Evolutionary conservation across 2,329 filamentous ascomycete species (phyloP).

Genomic region (Biscogniauxia marginata): DNA sequence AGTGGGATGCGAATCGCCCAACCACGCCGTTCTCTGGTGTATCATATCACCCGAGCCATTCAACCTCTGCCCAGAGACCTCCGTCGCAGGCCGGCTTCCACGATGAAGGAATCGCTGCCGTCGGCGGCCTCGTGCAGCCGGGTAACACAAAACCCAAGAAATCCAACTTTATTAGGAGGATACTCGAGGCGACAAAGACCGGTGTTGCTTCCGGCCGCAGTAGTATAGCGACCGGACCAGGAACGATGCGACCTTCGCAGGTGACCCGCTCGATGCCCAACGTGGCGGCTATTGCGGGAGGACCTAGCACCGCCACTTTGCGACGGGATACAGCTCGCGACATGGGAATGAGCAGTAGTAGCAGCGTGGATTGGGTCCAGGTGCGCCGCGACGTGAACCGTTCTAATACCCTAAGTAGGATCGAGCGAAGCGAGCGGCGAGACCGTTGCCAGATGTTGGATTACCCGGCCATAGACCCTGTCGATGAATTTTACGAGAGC

Average conservation of each 20-base stretch:
- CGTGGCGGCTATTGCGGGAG: constrained; percentile 47
- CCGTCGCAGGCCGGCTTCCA: constrained; percentile 66
- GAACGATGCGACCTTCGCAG: constrained; percentile 42
- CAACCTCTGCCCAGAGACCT: constrained; percentile 54
- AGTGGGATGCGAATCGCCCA: constrained; percentile 52
- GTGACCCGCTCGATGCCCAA: constrained; percentile 42
- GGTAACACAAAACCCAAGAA: constrained; percentile 63
- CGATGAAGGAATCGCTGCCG: constrained; percentile 63
- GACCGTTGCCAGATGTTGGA: constrained; percentile 96
- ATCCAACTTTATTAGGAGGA: constrained; percentile 91
- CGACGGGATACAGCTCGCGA: constrained; percentile 61
- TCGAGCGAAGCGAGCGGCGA: constrained; percentile 78
- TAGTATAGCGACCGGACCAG: constrained; percentile 67
- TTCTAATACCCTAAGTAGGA: constrained; percentile 87
- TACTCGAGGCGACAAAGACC: constrained; percentile 90
- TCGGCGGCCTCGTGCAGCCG: constrained; percentile 76
- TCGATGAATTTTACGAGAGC: constrained; percentile 82
- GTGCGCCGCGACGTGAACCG: constrained; percentile 93
- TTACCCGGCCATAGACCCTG: constrained; percentile 80
- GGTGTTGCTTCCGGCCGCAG: constrained; percentile 86
- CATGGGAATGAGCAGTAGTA: constrained; percentile 58
- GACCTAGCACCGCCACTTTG: constrained; percentile 36
- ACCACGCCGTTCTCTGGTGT: constrained; percentile 71
- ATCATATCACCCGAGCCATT: constrained; percentile 90
- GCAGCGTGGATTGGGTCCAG: constrained; percentile 87